These are phyloP conservation scores for Monilinia aucupariae DNA, from an alignment of 2,329 filamentous ascomycete genomes.

Conservation along the genomic window DNA sequence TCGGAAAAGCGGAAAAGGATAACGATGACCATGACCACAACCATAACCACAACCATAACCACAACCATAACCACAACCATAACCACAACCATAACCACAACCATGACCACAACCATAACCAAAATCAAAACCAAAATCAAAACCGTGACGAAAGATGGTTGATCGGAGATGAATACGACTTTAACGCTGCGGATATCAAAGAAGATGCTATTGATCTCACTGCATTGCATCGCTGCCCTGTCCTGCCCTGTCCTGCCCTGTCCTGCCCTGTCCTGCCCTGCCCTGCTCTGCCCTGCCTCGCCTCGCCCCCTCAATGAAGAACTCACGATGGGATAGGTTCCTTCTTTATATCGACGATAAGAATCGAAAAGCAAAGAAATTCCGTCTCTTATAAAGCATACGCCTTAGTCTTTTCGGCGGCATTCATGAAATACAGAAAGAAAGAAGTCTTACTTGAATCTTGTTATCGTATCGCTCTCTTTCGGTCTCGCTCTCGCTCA, in stretches of 20 bases:
- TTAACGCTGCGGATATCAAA: background rate
- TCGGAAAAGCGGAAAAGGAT: background rate
- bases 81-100: too few species aligned
- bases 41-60: too few species aligned
- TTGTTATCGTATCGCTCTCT: background rate
- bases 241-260: too few species aligned
- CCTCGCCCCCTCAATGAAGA: background rate
- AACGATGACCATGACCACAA: too few species aligned
- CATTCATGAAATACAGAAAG: slow-evolving; percentile 11
- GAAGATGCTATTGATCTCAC: too few species aligned
- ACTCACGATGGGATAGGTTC: background rate
- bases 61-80: too few species aligned
- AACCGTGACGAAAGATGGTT: background rate
- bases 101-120: too few species aligned
- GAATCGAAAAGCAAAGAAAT: background rate
- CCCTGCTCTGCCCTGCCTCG: background rate
- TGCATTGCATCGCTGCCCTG: too few species aligned
- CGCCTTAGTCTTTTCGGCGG: background rate
- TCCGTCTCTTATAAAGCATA: background rate
- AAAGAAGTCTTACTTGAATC: slow-evolving; percentile 7
- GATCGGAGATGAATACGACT: background rate
- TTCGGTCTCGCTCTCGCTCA: background rate
- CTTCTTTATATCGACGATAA: background rate
- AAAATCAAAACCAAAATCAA: too few species aligned
- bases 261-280: too few species aligned